Conservation (phyloP, 495 filamentous ascomycete genomes). For the Annulohypoxylon bovei region DNA sequence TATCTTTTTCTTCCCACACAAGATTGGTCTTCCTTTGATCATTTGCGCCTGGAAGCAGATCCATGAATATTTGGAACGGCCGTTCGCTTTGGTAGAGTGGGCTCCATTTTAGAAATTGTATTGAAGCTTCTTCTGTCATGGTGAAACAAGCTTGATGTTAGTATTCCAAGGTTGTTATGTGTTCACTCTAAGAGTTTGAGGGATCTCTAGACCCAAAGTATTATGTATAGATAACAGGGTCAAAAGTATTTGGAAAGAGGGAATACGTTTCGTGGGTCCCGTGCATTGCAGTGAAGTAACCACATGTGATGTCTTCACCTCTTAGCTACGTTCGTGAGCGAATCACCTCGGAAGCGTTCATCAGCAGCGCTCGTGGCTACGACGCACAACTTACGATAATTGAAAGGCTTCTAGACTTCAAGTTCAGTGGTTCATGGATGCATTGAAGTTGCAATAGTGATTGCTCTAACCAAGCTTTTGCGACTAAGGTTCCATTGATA, state of each 20-base stretch:
- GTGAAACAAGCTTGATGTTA: not conserved
- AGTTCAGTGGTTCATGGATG: not conserved
- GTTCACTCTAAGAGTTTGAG: not conserved
- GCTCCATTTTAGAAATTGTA: not conserved
- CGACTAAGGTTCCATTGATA: not conserved
- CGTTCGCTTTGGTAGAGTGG: not conserved
- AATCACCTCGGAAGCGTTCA: not conserved
- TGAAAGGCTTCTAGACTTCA: not conserved
- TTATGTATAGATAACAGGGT: not conserved
- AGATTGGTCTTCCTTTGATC: not conserved
- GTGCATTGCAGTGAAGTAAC: not conserved
- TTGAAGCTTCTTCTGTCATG: not conserved
- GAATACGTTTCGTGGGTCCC: too few relatives aligned
- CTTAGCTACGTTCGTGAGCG: not conserved
- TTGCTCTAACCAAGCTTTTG: not conserved
- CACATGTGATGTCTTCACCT: not conserved
- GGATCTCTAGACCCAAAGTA: not conserved
- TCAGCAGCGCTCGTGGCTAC: not conserved
- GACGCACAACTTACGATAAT: not conserved
- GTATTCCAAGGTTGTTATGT: too few relatives aligned
- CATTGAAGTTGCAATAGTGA: not conserved
- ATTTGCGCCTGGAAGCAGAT: not conserved
- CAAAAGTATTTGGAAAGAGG: too few relatives aligned
- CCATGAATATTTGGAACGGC: not conserved
- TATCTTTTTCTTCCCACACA: not conserved